Percentiles rank a stretch among this genome's conserved stretches.
phyloP scores from a whole-genome alignment of 495 filamentous ascomycete species.

The Penicillium goetzii region DNA sequence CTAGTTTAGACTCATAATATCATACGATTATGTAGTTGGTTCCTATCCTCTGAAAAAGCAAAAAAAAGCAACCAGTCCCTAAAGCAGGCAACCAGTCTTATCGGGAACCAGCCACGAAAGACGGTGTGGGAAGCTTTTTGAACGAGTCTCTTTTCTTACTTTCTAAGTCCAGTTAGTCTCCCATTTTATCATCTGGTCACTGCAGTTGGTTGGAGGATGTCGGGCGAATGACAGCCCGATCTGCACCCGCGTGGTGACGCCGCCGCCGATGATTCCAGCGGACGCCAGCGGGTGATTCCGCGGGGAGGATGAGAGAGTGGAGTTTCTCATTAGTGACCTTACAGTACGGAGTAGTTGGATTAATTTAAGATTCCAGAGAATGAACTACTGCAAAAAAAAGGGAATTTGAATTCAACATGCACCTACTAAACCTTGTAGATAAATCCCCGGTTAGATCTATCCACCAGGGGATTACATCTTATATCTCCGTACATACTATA shows the following conservation, averaged over 20 bases:
- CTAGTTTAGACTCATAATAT: background rate
- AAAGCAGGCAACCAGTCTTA: background rate
- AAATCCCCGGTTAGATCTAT: background rate
- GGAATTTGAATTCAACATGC: constrained; percentile 3
- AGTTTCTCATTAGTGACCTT: background rate
- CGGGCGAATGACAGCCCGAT: constrained; percentile 45
- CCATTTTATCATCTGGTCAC: background rate
- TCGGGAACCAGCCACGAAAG: constrained; percentile 14
- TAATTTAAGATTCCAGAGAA: no score
- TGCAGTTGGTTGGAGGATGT: background rate
- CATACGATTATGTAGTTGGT: no score
- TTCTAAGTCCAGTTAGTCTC: background rate
- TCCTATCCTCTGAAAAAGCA: background rate
- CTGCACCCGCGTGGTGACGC: constrained; percentile 58
- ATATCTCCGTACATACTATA: no score
- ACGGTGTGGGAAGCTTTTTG: constrained; percentile 24
- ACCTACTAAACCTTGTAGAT: background rate
- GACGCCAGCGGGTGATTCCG: constrained; percentile 7
- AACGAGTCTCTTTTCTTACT: constrained; percentile 2
- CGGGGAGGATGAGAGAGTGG: background rate
- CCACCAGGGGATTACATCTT: background rate
- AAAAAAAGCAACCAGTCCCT: background rate
- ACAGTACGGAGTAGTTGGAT: no score
- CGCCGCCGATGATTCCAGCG: constrained; percentile 13
- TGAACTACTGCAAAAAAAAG: background rate